Base-by-base conservation (phyloP, 2,329 filamentous ascomycete genomes). In the Paraphaeosphaeria sporulosa region DNA sequence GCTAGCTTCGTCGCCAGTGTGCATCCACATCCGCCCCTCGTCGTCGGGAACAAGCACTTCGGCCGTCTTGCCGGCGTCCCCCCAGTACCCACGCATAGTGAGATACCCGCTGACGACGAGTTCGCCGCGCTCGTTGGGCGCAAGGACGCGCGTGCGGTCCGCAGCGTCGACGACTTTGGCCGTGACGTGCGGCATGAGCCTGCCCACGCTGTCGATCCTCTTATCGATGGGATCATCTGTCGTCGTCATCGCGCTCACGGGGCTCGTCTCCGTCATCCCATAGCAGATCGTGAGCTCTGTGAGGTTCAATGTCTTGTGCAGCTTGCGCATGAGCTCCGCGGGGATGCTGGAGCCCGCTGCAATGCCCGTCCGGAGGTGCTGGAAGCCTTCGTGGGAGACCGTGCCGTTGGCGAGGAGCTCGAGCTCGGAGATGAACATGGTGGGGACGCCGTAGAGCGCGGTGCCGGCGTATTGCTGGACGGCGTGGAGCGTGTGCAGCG, bases 381-480 rank as follows among this genome's bases (percentile, higher is more conserved):
- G 77, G 71, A 91, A 90, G 0, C 88, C 88, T 27, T 72, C 67
- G 17, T 70, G 60, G 0, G 78, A 72, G 7, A 80, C 73, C 9
- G 66, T 73, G 17, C 83, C 81, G 25, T 82, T 78, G 32, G 88
- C 83, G 8, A 97, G 84, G 0, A 94, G 85, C 66, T 96, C 92
- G 4, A 98, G 85, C 71, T 96, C 89, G 27, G 94, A 89, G n/a
- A 90, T 86, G 70, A 97, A 94, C 95, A 98, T 99, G 55, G 94
- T 98, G 4, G 92, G 88, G 0, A 98, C 94, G 58, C 94, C 94
- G 76, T 97, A 95, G 0, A 97, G 85, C 0, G 86, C 89, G 0
- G 89, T 91, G 48, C 83, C 87, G 58, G 81, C 81, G 71, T 90
- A 85, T 65, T 88, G 85, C 68, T 87, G 86, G 0, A 91, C 85